Base-by-base conservation (phyloP, 176 grass and related monocot species). In the Chloris gayana region DNA sequence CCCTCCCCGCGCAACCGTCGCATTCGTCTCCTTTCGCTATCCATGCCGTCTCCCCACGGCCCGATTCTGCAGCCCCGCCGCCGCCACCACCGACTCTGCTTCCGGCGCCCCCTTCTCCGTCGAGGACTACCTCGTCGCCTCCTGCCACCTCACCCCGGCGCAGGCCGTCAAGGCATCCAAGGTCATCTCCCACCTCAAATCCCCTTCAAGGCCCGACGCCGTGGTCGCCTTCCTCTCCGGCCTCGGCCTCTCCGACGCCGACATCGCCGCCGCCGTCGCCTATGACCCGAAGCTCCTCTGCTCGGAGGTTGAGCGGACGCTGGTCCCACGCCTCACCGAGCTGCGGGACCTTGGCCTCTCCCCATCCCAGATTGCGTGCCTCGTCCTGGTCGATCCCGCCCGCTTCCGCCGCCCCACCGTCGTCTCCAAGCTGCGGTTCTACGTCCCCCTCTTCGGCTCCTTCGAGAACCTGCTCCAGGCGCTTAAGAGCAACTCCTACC, bases 231-330 rank as follows among this genome's bases (percentile, higher is more conserved):
- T 94, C 83, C 56, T 92, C 51, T 38, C 62, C 15, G 42, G 61
- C 51, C 84, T 89, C 64, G 93, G 89, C 4, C 86, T 95, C 58
- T 71, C 78, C 39, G 14, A 72, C 18, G 45, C 67, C 39, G 80
- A 90, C 78, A 66, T 92, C 82, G 74, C 72, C 14, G 80, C 62
- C 24, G 41, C 82, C n/a, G 49, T 91, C 60, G 53, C 77, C 17
- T 76, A 80, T 44, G 81, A 82, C 66, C 86, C 92, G n/a, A 34
- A 41, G 58, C 53, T 86, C 51, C 75, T 94, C 72, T 80, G 82
- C 85, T 67, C 84, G 37, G 88, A 83, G 83, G 85, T 91, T 25
- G 75, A 94, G 63, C 84, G 81, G 45, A 91, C 91, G 25, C 82
- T 94, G 0, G 64, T 6, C 38, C 91, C 88, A 31, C 86, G 83